phyloP scores from a whole-genome alignment of 108 stramenopile genomes.

The Aurantiochytrium sp. region DNA sequence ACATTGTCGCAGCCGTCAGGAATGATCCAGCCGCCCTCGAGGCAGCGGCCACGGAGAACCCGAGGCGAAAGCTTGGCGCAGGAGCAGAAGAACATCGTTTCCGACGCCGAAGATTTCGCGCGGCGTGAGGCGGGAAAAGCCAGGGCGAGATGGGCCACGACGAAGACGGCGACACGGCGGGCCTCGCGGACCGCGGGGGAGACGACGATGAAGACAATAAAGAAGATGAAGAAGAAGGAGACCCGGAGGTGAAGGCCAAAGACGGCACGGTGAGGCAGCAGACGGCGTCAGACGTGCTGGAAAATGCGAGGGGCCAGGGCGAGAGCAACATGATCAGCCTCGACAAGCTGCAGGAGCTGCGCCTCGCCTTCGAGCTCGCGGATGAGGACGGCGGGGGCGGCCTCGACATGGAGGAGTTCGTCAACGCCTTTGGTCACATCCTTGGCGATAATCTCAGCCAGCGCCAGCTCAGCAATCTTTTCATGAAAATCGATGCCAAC shows the following conservation, averaged over 20 bases:
- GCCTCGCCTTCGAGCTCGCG: constrained; percentile 9
- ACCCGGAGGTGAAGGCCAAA: neutral
- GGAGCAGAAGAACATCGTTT: too few relatives aligned
- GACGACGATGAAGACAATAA: neutral
- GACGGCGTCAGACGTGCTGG: neutral
- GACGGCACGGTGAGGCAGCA: neutral
- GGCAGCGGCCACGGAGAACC: too few relatives aligned
- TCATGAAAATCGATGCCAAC: constrained; percentile 55
- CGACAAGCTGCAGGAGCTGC: constrained; percentile 1
- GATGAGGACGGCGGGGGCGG: constrained; percentile 28
- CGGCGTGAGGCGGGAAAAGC: too few relatives aligned
- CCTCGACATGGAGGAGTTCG: constrained; percentile 37
- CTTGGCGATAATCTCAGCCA: constrained; percentile 31
- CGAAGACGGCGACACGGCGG: too few relatives aligned
- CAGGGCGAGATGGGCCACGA: too few relatives aligned
- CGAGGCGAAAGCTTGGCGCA: too few relatives aligned
- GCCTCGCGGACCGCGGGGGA: neutral
- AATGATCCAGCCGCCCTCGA: too few relatives aligned
- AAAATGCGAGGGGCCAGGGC: neutral
- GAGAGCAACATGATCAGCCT: neutral
- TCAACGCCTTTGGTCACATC: constrained; percentile 37
- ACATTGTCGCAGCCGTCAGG: neutral
- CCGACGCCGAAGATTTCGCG: too few relatives aligned
- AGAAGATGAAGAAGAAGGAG: neutral
- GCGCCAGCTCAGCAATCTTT: constrained; percentile 37